Evolutionary conservation across 345 rosid species (phyloP).

Genomic region (Aethionema arabicum): DNA sequence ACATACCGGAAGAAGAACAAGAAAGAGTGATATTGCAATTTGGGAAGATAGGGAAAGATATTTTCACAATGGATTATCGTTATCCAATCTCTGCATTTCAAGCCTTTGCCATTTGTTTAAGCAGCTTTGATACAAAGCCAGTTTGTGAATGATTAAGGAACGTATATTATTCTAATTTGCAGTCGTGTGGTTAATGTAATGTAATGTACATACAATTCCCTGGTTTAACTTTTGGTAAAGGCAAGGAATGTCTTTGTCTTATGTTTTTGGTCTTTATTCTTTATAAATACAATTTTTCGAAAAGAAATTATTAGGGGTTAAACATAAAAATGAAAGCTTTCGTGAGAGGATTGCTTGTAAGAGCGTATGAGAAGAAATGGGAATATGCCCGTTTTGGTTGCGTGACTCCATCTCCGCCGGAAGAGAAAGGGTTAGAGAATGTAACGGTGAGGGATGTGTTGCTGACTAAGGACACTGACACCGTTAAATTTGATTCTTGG

Average conservation of each 20-base stretch:
- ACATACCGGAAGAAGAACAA: constrained; percentile 56
- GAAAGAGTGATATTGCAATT: constrained; percentile 82
- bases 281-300: not conserved
- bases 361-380: constrained; percentile 35
- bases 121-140: constrained; percentile 95
- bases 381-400: constrained; percentile 27
- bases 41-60: constrained; percentile 93
- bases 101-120: constrained; percentile 92
- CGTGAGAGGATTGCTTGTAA: constrained; percentile 33
- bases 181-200: not conserved
- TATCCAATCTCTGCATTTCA: constrained; percentile 94
- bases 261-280: constrained; percentile 5
- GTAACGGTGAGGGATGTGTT: constrained; percentile 75
- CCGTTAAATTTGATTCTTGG: constrained; percentile 51
- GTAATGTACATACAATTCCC: constrained; percentile 31
- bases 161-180: constrained; percentile 4
- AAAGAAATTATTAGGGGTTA: not conserved
- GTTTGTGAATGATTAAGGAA: constrained; percentile 63
- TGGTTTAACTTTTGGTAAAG: constrained; percentile 28
- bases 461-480: constrained; percentile 46
- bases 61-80: constrained; percentile 91
- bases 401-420: constrained; percentile 34
- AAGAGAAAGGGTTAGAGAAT: constrained; percentile 74
- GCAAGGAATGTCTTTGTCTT: constrained; percentile 34
- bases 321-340: constrained; percentile 21